These are phyloP conservation scores for Yamadazyma oceani DNA, from an alignment of 1,139 yeast genomes.

Conservation along the genomic window DNA sequence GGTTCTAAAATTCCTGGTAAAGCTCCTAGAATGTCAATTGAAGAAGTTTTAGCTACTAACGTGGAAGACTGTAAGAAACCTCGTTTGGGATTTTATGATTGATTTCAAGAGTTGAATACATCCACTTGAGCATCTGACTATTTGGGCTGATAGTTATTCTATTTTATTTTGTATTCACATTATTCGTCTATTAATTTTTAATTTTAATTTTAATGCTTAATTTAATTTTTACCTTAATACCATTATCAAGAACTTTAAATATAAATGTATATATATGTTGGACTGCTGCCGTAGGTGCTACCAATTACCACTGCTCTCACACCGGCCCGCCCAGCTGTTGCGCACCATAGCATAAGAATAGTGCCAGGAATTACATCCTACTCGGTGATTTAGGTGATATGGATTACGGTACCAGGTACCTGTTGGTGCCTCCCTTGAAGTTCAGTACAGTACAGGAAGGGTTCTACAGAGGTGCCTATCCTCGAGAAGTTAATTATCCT, in stretches of 20 bases:
- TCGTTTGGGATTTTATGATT: slow-evolving; percentile 6
- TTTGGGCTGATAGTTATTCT: too few relatives aligned
- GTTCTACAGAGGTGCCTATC: slow-evolving; percentile 83
- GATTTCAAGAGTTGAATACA: too few relatives aligned
- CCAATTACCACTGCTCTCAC: too few relatives aligned
- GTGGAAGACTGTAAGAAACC: slow-evolving; percentile 65
- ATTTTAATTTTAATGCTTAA: slow-evolving; percentile 3
- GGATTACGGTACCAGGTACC: slow-evolving; percentile 29
- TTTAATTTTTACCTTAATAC: neutral
- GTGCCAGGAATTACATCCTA: too few relatives aligned
- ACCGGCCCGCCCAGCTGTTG: too few relatives aligned
- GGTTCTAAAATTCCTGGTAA: slow-evolving; percentile 56
- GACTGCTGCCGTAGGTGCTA: too few relatives aligned
- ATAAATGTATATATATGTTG: neutral
- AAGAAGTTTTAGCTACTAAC: slow-evolving; percentile 71
- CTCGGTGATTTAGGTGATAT: slow-evolving; percentile 4
- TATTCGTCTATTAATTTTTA: slow-evolving; percentile 2
- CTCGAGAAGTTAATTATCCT: slow-evolving; percentile 71
- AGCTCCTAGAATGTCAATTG: slow-evolving; percentile 73
- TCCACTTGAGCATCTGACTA: too few relatives aligned
- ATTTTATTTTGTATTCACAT: slow-evolving; percentile 1
- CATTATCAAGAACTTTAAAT: neutral
- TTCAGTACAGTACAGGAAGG: slow-evolving; percentile 71
- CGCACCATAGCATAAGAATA: too few relatives aligned
- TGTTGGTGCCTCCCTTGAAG: slow-evolving; percentile 76